Percentiles rank a stretch among this genome's conserved stretches.
These are phyloP conservation scores for Sporothrix dimorphospora DNA, from an alignment of 2,329 filamentous ascomycete species.

Conservation along the genomic window DNA sequence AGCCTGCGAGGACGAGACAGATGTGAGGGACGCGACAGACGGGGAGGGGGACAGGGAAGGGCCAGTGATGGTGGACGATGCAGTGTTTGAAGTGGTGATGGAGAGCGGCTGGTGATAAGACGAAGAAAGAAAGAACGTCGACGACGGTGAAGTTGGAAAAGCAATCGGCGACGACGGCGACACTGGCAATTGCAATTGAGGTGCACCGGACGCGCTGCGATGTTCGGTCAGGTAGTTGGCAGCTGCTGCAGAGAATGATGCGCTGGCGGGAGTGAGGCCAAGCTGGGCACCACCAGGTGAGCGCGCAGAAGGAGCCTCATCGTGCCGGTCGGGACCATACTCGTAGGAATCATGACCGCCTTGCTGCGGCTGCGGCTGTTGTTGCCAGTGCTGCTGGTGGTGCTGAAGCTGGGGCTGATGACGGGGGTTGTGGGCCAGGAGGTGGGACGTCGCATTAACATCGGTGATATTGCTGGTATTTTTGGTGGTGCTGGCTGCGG, in stretches of 20 bases:
- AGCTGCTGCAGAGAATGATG: constrained; percentile 29
- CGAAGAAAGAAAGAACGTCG: constrained; percentile 20
- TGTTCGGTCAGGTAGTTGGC: constrained; percentile 20
- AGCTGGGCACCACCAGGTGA: constrained; percentile 9
- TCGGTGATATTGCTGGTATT: constrained; percentile 39
- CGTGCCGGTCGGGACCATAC: background rate
- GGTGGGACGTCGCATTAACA: constrained; percentile 43
- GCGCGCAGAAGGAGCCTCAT: constrained; percentile 13
- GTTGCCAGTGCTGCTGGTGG: constrained; percentile 6
- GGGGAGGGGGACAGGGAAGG: constrained; percentile 30
- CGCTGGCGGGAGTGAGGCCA: constrained; percentile 26
- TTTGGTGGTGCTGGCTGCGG: constrained; percentile 14
- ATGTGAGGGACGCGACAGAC: constrained; percentile 30
- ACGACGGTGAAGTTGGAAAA: constrained; percentile 18
- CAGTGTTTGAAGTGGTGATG: constrained; percentile 23
- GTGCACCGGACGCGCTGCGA: constrained; percentile 6
- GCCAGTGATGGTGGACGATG: constrained; percentile 29
- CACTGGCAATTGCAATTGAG: constrained; percentile 29
- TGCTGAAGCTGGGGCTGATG: constrained; percentile 30
- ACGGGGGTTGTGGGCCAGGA: constrained; percentile 24
- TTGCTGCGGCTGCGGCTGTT: constrained; percentile 20
- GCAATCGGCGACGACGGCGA: constrained; percentile 20
- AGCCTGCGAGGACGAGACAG: constrained; percentile 35
- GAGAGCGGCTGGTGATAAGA: constrained; percentile 23
- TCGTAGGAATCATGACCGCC: constrained; percentile 30